A percentile compares a stretch with the other conserved stretches of the same genome.
phyloP scores from a whole-genome alignment of 2,329 filamentous ascomycete genomes.

The Talaromyces atroroseus region DNA sequence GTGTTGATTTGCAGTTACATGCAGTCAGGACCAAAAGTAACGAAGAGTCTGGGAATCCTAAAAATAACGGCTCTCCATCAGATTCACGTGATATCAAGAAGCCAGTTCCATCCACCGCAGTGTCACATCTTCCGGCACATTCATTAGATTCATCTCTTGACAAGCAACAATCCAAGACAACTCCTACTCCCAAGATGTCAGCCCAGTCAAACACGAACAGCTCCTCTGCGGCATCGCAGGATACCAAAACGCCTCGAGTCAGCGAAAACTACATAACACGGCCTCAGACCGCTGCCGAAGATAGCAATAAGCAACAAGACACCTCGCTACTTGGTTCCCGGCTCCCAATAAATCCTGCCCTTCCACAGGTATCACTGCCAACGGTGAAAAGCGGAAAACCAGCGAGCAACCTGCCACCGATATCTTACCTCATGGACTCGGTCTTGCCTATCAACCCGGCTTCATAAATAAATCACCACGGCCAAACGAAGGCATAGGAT shows the following conservation, averaged over 20 bases:
- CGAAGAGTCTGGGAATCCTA: conserved; percentile 5
- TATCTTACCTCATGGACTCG: conserved; percentile 25
- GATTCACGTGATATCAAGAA: conserved; percentile 11
- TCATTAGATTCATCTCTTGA: conserved; percentile 11
- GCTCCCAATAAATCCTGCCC: conserved; percentile 15
- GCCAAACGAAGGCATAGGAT: neutral
- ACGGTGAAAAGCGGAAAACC: conserved; percentile 13
- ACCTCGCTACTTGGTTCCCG: conserved; percentile 5
- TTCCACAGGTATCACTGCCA: neutral
- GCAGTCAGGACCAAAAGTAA: neutral
- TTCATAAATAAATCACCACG: conserved; percentile 1
- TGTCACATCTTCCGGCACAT: neutral
- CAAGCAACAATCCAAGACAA: conserved; percentile 5
- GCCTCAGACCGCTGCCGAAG: conserved; percentile 10
- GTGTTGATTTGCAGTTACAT: conserved; percentile 11
- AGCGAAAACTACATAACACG: neutral
- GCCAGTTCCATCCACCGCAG: neutral
- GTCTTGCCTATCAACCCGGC: conserved; percentile 31
- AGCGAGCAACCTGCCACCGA: conserved; percentile 8
- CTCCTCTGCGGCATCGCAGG: neutral
- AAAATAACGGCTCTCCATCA: conserved; percentile 14
- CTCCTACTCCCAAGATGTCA: conserved; percentile 13
- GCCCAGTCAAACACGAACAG: conserved; percentile 3
- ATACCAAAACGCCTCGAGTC: neutral
- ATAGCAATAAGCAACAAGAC: neutral